Evolutionary conservation across 176 grass and related monocot species (phyloP).

Genomic region (Rhynchospora breviuscula): DNA sequence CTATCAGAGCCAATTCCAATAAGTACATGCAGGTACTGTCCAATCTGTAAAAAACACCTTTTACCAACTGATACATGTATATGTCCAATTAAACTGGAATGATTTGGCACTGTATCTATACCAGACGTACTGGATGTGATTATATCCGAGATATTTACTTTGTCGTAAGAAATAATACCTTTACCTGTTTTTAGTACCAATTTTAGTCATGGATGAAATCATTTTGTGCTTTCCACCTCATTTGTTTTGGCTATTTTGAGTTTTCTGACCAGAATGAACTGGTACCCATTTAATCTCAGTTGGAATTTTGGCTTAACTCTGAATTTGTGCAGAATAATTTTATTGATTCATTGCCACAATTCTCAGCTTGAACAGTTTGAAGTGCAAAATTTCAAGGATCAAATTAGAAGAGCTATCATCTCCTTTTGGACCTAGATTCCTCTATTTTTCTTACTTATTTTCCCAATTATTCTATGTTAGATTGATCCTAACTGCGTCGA

Average conservation of each 20-base stretch:
- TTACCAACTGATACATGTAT: neutral
- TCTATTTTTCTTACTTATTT: neutral
- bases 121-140: neutral
- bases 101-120: neutral
- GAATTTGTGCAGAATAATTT: conserved; percentile 1
- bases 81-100: neutral
- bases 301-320: neutral
- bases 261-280: neutral
- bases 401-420: neutral
- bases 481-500: neutral
- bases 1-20: neutral
- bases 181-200: neutral
- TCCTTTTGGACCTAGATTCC: neutral
- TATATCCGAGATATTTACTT: neutral
- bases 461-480: neutral
- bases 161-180: neutral
- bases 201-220: neutral
- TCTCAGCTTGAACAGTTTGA: conserved; percentile 1
- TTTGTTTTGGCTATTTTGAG: conserved; percentile 6
- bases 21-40: too few species aligned
- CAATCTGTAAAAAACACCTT: too few species aligned
- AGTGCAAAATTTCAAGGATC: neutral
- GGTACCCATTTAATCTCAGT: neutral
- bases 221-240: neutral
- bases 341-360: neutral